Base-by-base conservation (phyloP, 2,329 filamentous ascomycete species). In the Fusarium buxicola region DNA sequence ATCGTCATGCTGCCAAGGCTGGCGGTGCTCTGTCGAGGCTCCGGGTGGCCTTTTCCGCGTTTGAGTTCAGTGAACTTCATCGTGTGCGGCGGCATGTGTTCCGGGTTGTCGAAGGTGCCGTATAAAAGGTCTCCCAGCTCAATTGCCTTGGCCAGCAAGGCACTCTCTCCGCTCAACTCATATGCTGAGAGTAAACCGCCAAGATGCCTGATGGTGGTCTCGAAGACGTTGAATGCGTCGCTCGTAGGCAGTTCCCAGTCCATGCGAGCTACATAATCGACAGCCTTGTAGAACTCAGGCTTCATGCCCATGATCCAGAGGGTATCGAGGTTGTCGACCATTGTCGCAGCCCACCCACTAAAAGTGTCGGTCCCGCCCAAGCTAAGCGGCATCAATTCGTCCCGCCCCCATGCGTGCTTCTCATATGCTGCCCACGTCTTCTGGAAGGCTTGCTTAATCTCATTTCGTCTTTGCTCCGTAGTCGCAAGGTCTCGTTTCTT, bases 141-240 rank as follows among this genome's bases (percentile, higher is more conserved):
- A 5, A 78, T 76, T 2, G 87, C 86, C 72, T 90, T 89, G 43
- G 76, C 75, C 45, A 90, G 77, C 41, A 90, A 74, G 13, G 76
- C 76, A 59, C 80, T 76, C 62, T 80, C 81, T 32, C 78, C 80
- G 65, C 85, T 89, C n/a, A 91, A 73, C 68, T 91, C 88, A 68
- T 90, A 89, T 1, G 88, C 88, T 9, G 85, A 84, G 43, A 91
- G 69, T 46, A 90, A 80, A 4, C 88, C 88, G 13, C 88, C 88
- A 0, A 91, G 80, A 69, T 90, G 89, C 30, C 88, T 81, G 56
- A 90, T 89, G 2, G 84, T 89, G 0, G 87, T 89, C 74, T 91
- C 88, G 54, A 90, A 90, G 2, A 90, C 75, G 46, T 88, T 89
- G 60, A 89, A 83, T 16, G 81, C 58, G 7, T 63, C 48, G 4